These are phyloP conservation scores for Tolypocladium pustulatum DNA, from an alignment of 2,329 filamentous ascomycete species.

Conservation along the genomic window DNA sequence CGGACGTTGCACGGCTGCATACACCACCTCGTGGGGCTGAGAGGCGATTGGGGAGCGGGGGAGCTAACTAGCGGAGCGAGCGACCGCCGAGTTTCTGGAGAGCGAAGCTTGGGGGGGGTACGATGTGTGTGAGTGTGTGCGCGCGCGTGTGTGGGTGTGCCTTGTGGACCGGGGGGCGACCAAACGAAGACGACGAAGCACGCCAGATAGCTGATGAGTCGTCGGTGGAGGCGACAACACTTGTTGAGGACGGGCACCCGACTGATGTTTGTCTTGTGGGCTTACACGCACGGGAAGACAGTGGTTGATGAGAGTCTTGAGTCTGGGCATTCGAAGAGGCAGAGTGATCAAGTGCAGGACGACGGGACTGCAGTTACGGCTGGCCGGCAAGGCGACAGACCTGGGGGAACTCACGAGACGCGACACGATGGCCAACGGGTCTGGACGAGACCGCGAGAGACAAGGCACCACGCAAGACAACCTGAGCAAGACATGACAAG, in stretches of 20 bases:
- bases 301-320: background rate
- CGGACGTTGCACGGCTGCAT: background rate
- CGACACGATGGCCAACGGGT: background rate
- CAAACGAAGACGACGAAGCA: background rate
- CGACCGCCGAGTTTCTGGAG: background rate
- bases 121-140: background rate
- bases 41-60: background rate
- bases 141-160: background rate
- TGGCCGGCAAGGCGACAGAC: background rate
- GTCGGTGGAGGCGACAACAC: background rate
- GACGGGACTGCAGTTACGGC: background rate
- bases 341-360: background rate
- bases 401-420: background rate
- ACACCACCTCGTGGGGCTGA: background rate
- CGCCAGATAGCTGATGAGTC: background rate
- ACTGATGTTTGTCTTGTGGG: background rate
- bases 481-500: background rate
- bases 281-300: background rate
- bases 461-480: background rate
- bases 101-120: background rate
- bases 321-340: background rate
- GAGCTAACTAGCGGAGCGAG: background rate
- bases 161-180: background rate
- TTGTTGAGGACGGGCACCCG: background rate
- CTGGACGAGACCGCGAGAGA: background rate